These are phyloP conservation scores for Oryza brachyantha DNA, from an alignment of 176 grass and related monocot species.

Conservation along the genomic window DNA sequence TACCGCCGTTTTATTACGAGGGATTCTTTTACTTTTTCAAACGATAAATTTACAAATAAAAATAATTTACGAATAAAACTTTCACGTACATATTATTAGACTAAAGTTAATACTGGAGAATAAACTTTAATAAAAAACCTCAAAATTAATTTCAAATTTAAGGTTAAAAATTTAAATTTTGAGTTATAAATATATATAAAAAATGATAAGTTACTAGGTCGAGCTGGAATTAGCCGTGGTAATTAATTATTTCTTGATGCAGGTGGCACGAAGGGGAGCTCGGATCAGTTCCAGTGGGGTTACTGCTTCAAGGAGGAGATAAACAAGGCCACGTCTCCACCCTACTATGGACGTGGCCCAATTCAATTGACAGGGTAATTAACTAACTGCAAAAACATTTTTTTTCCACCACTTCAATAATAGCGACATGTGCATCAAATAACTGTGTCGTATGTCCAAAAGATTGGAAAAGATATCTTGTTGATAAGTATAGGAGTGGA, in stretches of 20 bases:
- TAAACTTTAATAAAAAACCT: too few relatives aligned
- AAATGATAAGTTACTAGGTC: too few relatives aligned
- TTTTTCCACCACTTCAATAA: background rate
- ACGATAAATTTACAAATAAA: too few relatives aligned
- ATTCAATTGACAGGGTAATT: slow-evolving; percentile 52
- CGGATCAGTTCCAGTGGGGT: slow-evolving; percentile 51
- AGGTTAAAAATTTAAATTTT: too few relatives aligned
- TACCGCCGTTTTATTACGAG: background rate
- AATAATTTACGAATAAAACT: too few relatives aligned
- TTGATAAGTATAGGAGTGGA: background rate
- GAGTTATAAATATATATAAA: too few relatives aligned
- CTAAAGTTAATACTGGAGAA: too few relatives aligned
- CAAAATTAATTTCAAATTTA: too few relatives aligned
- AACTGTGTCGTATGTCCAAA: background rate
- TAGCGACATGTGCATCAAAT: background rate
- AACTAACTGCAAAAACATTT: background rate
- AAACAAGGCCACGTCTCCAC: background rate
- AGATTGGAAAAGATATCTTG: background rate
- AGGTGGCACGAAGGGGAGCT: slow-evolving; percentile 30
- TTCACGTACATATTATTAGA: too few relatives aligned
- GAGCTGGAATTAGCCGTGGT: background rate
- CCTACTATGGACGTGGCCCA: slow-evolving; percentile 51
- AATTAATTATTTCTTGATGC: background rate
- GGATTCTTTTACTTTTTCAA: too few relatives aligned
- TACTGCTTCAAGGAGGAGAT: slow-evolving; percentile 56